These are phyloP conservation scores for Tilletia indica DNA, from an alignment of 1,284 basidiomycete genomes.

Conservation along the genomic window DNA sequence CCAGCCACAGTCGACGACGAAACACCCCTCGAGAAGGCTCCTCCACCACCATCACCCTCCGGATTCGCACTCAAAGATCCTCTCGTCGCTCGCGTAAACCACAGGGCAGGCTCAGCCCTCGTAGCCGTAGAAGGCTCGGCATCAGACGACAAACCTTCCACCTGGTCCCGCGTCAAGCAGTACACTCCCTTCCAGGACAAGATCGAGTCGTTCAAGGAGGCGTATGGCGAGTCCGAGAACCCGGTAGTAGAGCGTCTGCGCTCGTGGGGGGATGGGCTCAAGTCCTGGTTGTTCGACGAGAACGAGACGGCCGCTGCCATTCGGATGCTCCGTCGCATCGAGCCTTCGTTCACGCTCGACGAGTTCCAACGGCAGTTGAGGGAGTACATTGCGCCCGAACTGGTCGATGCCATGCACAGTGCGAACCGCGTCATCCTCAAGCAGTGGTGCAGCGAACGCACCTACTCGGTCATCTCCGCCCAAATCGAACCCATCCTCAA, in stretches of 20 bases:
- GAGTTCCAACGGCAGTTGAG: slow-evolving; percentile 83
- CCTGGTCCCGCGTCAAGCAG: slow-evolving; percentile 4
- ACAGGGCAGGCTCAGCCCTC: slow-evolving; percentile 37
- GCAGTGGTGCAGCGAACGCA: slow-evolving; percentile 96
- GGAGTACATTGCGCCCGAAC: slow-evolving; percentile 95
- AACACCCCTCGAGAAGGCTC: neutral
- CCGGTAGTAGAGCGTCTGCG: slow-evolving; percentile 79
- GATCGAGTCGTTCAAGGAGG: slow-evolving; percentile 22
- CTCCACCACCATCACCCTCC: slow-evolving; percentile 1
- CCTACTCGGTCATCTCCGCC: slow-evolving; percentile 84
- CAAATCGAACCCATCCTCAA: slow-evolving; percentile 91
- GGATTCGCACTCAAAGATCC: slow-evolving; percentile 17
- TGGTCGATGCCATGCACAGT: slow-evolving; percentile 90
- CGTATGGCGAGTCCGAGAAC: slow-evolving; percentile 89
- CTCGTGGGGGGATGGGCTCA: slow-evolving; percentile 78
- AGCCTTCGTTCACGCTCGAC: slow-evolving; percentile 83
- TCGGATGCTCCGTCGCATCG: slow-evolving; percentile 74
- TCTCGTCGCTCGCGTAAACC: slow-evolving; percentile 20
- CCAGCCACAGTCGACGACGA: slow-evolving; percentile 18
- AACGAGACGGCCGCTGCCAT: slow-evolving; percentile 95
- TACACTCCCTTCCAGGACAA: neutral
- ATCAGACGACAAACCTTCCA: neutral
- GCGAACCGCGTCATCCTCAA: slow-evolving; percentile 81
- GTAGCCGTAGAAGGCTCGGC: neutral
- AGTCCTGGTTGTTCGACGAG: slow-evolving; percentile 82